A percentile compares a stretch with the other conserved stretches of the same genome.
phyloP scores from a whole-genome alignment of 331 rosid species.

The Acacia pycnantha region DNA sequence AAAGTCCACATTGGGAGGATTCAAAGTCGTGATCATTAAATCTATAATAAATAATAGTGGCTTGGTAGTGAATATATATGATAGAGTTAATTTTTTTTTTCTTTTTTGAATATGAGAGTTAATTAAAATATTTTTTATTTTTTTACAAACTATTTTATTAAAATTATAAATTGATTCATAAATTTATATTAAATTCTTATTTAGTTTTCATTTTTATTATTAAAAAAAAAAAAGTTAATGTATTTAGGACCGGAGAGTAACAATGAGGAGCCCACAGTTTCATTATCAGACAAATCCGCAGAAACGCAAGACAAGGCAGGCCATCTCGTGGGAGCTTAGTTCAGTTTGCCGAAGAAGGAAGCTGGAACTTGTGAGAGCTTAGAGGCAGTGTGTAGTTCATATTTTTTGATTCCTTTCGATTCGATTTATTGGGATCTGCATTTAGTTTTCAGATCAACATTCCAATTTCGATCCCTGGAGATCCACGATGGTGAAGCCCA shows the following conservation, averaged over 20 bases:
- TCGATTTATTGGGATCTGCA: not conserved
- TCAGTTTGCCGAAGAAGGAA: not conserved
- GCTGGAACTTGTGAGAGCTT: not conserved
- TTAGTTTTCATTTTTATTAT: no score
- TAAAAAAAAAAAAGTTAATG: no score
- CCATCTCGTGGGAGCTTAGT: not conserved
- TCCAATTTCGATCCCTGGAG: not conserved
- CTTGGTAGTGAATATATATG: no score
- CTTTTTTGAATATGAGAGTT: no score
- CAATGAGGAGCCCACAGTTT: not conserved
- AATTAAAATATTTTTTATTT: no score
- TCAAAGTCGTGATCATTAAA: not conserved
- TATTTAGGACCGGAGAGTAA: not conserved
- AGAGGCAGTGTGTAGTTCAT: not conserved
- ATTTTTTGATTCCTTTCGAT: not conserved
- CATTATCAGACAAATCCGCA: not conserved
- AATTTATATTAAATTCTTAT: no score
- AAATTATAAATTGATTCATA: no score
- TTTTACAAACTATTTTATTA: no score
- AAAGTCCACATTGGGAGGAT: not conserved
- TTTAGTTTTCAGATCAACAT: constrained; percentile 1
- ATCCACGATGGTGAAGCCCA: constrained; percentile 51
- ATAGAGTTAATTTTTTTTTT: no score
- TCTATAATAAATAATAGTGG: not conserved
- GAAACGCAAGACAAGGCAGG: not conserved